These are phyloP conservation scores for Aphanomyces euteiches DNA, from an alignment of 352 stramenopile species.

Conservation along the genomic window DNA sequence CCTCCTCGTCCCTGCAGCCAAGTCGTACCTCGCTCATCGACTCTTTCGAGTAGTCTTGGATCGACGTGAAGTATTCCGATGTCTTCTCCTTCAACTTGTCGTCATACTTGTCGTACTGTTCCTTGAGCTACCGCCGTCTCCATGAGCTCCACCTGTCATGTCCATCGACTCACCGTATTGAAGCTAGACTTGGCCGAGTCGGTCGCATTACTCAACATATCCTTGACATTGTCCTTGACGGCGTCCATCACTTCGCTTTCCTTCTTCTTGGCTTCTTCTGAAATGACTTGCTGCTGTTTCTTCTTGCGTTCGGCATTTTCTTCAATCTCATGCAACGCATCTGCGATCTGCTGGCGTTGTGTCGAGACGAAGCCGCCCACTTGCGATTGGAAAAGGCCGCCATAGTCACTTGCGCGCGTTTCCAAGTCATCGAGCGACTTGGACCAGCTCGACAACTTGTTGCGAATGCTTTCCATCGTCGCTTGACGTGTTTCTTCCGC, in stretches of 20 bases:
- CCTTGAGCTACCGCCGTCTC: neutral
- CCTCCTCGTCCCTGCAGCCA: neutral
- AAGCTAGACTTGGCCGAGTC: no score
- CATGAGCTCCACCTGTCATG: no score
- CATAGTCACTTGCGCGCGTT: neutral
- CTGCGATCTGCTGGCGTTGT: conserved; percentile 3
- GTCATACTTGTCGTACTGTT: neutral
- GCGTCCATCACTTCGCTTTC: no score
- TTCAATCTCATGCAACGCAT: neutral
- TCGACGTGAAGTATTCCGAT: neutral
- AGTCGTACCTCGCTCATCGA: neutral
- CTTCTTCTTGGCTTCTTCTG: no score
- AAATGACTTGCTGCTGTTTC: no score
- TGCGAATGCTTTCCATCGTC: neutral
- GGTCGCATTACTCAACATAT: no score
- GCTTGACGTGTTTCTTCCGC: no score
- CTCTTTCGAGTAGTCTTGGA: neutral
- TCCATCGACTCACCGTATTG: no score
- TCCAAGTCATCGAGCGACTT: neutral
- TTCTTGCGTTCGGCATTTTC: neutral
- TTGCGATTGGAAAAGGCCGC: neutral
- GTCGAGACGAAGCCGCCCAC: neutral
- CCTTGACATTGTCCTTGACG: no score
- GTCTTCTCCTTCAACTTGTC: neutral
- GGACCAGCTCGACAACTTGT: conserved; percentile 6